phyloP scores from a whole-genome alignment of 2,329 filamentous ascomycete genomes.

The Cytospora piceae region DNA sequence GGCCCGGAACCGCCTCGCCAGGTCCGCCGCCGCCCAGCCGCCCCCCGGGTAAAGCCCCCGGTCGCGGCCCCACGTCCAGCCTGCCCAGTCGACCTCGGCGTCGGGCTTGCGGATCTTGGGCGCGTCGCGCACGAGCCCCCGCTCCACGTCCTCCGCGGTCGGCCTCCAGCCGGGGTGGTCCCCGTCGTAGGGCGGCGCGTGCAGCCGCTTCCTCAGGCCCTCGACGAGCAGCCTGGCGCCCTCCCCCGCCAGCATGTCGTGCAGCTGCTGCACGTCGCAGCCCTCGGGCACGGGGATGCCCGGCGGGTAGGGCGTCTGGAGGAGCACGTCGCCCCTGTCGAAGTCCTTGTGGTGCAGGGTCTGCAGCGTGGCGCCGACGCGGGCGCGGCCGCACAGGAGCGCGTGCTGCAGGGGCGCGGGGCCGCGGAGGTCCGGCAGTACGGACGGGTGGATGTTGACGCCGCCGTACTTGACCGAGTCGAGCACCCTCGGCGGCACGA shows the following conservation, averaged over 20 bases:
- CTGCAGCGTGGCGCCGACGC: conserved; percentile 82
- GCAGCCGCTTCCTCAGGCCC: conserved; percentile 64
- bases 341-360: conserved; percentile 78
- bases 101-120: conserved; percentile 73
- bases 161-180: conserved; percentile 31
- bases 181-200: conserved; percentile 58
- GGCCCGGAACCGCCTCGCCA: conserved; percentile 60
- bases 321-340: conserved; percentile 77
- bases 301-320: conserved; percentile 63
- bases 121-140: conserved; percentile 53
- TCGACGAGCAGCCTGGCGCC: conserved; percentile 73
- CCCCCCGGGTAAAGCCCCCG: conserved; percentile 10
- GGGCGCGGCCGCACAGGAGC: conserved; percentile 63
- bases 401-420: conserved; percentile 85
- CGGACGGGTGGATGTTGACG: conserved; percentile 89
- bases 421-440: conserved; percentile 85
- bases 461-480: conserved; percentile 76
- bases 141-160: conserved; percentile 36
- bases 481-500: conserved; percentile 80
- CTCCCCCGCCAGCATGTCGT: conserved; percentile 57
- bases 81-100: conserved; percentile 63
- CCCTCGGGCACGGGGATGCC: conserved; percentile 55
- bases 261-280: conserved; percentile 54
- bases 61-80: conserved; percentile 20
- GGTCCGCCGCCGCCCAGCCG: conserved; percentile 54